Evolutionary conservation across 1,139 yeast genomes (phyloP).

Genomic region (Saccharomyces hybrid): DNA sequence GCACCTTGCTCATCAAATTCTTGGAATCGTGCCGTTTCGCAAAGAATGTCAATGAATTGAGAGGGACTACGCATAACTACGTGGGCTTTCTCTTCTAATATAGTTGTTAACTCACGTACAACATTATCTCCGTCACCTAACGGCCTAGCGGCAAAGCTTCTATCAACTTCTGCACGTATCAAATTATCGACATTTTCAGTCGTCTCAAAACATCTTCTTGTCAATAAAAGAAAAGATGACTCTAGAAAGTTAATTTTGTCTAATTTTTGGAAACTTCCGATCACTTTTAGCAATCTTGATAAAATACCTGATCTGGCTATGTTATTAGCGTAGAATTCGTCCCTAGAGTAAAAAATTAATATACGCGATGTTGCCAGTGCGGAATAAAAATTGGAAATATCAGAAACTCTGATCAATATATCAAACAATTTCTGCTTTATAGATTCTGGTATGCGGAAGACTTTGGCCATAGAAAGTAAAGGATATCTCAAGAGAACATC

Average conservation of each 20-base stretch:
- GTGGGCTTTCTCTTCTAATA: conserved; percentile 50
- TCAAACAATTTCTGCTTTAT: conserved; percentile 38
- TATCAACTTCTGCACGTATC: conserved; percentile 44
- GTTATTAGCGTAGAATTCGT: conserved; percentile 35
- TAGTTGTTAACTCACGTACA: conserved; percentile 42
- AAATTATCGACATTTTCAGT: conserved; percentile 42
- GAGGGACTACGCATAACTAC: conserved; percentile 54
- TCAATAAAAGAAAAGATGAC: conserved; percentile 40
- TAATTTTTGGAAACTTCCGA: conserved; percentile 29
- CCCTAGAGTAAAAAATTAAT: conserved; percentile 46
- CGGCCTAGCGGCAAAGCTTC: conserved; percentile 34
- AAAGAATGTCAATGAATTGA: conserved; percentile 46
- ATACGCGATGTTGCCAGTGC: conserved; percentile 48
- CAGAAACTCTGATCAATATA: conserved; percentile 36
- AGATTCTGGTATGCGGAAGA: conserved; percentile 31
- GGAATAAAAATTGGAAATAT: conserved; percentile 38
- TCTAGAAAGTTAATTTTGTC: conserved; percentile 31
- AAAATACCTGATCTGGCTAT: conserved; percentile 42
- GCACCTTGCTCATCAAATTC: conserved; percentile 40
- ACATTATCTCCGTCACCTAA: conserved; percentile 28
- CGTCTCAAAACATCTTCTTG: conserved; percentile 68
- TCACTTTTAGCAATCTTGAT: conserved; percentile 30
- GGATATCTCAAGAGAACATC: conserved; percentile 25
- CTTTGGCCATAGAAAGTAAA: conserved; percentile 16
- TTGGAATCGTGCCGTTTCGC: conserved; percentile 43